These are phyloP conservation scores for Themeda triandra DNA, from an alignment of 176 grass and related monocot genomes.

Conservation along the genomic window DNA sequence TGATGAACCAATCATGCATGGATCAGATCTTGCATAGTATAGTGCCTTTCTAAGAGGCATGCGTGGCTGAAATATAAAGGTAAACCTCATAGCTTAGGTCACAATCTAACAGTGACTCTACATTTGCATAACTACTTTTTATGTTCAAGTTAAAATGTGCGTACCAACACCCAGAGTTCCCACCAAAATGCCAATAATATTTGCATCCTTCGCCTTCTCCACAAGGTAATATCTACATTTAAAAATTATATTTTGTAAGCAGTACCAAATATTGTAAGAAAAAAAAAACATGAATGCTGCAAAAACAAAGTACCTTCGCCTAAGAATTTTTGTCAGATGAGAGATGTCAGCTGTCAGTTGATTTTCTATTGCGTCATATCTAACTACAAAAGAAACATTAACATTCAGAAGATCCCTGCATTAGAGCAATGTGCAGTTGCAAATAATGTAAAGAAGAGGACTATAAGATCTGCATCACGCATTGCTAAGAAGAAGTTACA, in stretches of 20 bases:
- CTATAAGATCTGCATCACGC: background rate
- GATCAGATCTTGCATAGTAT: background rate
- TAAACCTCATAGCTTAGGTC: background rate
- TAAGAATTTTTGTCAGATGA: constrained; percentile 81
- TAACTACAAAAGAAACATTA: constrained; percentile 56
- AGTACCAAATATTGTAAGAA: constrained; percentile 21
- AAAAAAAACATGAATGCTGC: background rate
- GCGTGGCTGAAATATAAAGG: background rate
- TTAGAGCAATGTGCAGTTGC: background rate
- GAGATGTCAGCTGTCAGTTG: constrained; percentile 54
- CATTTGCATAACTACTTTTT: background rate
- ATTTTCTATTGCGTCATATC: constrained; percentile 67
- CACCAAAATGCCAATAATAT: constrained; percentile 95
- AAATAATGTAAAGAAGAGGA: background rate
- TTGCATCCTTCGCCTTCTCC: constrained; percentile 98
- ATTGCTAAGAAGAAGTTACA: background rate
- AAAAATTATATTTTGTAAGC: background rate
- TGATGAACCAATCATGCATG: background rate
- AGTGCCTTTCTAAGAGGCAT: background rate
- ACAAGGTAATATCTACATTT: constrained; percentile 91
- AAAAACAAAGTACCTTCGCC: constrained; percentile 58
- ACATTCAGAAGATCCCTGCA: background rate
- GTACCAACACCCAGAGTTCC: constrained; percentile 94
- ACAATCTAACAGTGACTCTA: background rate
- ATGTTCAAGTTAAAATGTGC: constrained; percentile 24